A percentile compares a stretch with the other conserved stretches of the same genome.
Evolutionary conservation across 768 basidiomycete genomes (phyloP).

Genomic region (Tubosaeta sp.): DNA sequence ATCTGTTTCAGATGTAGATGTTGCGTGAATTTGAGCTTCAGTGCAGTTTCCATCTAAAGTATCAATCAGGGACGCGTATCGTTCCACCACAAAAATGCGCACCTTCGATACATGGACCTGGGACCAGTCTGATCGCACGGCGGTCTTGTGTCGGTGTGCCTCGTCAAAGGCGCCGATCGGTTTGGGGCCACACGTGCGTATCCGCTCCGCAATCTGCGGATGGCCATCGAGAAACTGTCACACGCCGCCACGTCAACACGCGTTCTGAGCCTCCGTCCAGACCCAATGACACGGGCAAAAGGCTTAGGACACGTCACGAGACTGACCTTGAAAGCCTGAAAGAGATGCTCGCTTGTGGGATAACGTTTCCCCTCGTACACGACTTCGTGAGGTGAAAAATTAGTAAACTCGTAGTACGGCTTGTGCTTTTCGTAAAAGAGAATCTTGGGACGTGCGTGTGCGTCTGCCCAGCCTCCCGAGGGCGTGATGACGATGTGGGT

Average conservation of each 20-base stretch:
- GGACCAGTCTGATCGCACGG: slow-evolving; percentile 62
- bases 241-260: slow-evolving; percentile 2
- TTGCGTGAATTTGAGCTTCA: slow-evolving; percentile 69
- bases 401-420: slow-evolving; percentile 69
- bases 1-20: slow-evolving; percentile 53
- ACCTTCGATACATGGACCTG: slow-evolving; percentile 63
- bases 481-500: slow-evolving; percentile 25
- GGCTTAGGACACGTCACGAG: not conserved
- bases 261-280: not conserved
- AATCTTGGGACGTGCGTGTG: slow-evolving; percentile 32
- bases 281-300: not conserved
- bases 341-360: slow-evolving; percentile 74
- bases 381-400: slow-evolving; percentile 69
- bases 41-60: slow-evolving; percentile 56
- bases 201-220: slow-evolving; percentile 64
- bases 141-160: slow-evolving; percentile 61
- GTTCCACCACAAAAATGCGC: not conserved
- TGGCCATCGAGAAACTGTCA: slow-evolving; percentile 55
- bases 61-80: not conserved
- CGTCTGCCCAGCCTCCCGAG: slow-evolving; percentile 22
- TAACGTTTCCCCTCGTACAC: slow-evolving; percentile 59
- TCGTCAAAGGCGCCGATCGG: slow-evolving; percentile 64
- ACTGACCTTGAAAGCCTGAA: slow-evolving; percentile 69
- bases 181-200: slow-evolving; percentile 56
- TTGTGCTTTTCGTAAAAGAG: slow-evolving; percentile 63